These are phyloP conservation scores for Stereum hirsutum DNA, from an alignment of 1,284 basidiomycete species.

Conservation along the genomic window DNA sequence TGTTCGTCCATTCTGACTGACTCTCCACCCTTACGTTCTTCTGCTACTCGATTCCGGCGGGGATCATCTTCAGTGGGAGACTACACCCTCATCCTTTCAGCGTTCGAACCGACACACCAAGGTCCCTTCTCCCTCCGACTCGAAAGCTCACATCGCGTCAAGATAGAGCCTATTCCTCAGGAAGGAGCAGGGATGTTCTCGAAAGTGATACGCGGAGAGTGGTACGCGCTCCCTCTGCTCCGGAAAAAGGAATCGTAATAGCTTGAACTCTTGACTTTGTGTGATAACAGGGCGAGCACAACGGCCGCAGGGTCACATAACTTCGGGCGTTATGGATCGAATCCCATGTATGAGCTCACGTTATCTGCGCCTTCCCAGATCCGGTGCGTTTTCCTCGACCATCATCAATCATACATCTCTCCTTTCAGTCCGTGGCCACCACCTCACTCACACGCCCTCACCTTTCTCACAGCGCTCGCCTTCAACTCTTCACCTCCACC, in stretches of 20 bases:
- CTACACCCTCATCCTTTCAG: conserved; percentile 77
- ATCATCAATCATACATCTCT: no score
- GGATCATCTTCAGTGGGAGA: no score
- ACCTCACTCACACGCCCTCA: neutral
- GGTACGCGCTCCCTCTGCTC: conserved; percentile 40
- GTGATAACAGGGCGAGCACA: neutral
- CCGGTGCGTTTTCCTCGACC: conserved; percentile 36
- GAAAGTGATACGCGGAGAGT: conserved; percentile 55
- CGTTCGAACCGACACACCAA: conserved; percentile 67
- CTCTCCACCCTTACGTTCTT: no score
- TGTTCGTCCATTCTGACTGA: neutral
- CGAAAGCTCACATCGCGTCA: conserved; percentile 54
- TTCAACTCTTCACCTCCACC: conserved; percentile 46
- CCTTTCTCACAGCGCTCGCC: conserved; percentile 40
- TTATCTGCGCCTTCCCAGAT: conserved; percentile 45
- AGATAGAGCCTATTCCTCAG: conserved; percentile 70
- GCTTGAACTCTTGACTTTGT: conserved; percentile 20
- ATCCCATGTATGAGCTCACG: conserved; percentile 62
- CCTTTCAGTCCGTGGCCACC: neutral
- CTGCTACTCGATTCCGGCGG: no score
- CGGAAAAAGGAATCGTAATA: conserved; percentile 29
- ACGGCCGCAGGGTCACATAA: neutral
- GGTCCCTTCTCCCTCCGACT: conserved; percentile 60
- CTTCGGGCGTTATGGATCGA: conserved; percentile 30
- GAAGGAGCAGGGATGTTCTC: conserved; percentile 91